Evolutionary conservation across 2,329 filamentous ascomycete species (phyloP), one percentile per base, ranked within the genome.

Genomic region (Fusarium pseudoanthophilum): DNA sequence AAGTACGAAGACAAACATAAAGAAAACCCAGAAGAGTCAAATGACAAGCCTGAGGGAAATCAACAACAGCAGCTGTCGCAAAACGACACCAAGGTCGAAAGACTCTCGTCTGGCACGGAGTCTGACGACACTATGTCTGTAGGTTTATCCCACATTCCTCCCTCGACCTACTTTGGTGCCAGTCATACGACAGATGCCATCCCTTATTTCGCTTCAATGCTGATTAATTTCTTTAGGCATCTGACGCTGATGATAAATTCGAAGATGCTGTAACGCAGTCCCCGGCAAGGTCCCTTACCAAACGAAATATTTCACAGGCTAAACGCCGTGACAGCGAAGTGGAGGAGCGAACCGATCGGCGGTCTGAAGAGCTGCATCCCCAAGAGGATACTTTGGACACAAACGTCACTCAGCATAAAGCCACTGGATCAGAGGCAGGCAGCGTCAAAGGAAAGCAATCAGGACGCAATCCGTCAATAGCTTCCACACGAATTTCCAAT

Each of bases 191-290:
- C 69, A 72, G 60, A 64, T 52, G 61, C 64, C 64, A 68, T 49
- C 59, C 60, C 34, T 57, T 71, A 49, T 63, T 30, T 63, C 40
- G 39, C 55, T 55, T 43, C 60, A 64, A 64, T 74, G 64, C 77
- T 74, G 55, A 69, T 63, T 36, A 56, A 64, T 53, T 58, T 52
- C 42, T 24, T 39, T 63, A 84, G 81, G 65, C 67, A 43, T 73
- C 74, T 40, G 82, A 82, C 36, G 67, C 79, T 37, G 82, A 84
- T 40, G 82, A 84, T 45, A 75, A 89, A 21, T 97, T 97, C 79
- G 94, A 97, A 84, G 94, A 97, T 86, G 94, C 93, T 62, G 85
- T 90, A 75, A 92, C 93, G 81, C 89, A 87, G 67, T 83, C 85
- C 51, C 91, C 90, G 39, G 85, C 89, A 59, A 89, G 92, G 69